phyloP scores from a whole-genome alignment of 225 moss, liverwort and hornwort species.

The Asterella californica region DNA sequence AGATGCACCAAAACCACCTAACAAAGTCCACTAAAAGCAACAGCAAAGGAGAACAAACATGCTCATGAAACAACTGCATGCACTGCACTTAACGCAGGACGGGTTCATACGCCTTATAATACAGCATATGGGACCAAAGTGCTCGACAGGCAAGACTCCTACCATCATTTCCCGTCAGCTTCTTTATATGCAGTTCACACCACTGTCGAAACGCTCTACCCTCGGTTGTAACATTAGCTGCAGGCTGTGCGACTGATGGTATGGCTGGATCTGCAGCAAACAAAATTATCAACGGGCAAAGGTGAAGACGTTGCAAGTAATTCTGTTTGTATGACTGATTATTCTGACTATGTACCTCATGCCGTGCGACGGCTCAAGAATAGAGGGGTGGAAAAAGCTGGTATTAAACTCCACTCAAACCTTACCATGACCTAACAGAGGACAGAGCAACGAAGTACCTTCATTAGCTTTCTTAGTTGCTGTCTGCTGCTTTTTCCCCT shows the following conservation, averaged over 20 bases:
- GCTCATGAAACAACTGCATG: neutral
- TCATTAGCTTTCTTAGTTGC: conserved; percentile 35
- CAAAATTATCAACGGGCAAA: neutral
- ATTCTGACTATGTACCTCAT: neutral
- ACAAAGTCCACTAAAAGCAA: neutral
- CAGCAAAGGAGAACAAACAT: neutral
- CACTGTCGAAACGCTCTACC: conserved; percentile 82
- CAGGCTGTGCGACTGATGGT: conserved; percentile 36
- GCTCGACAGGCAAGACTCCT: neutral
- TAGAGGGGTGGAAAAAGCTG: neutral
- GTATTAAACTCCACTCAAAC: neutral
- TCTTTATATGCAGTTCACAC: conserved; percentile 81
- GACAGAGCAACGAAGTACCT: conserved; percentile 16
- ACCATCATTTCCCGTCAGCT: conserved; percentile 67
- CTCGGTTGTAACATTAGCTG: conserved; percentile 45
- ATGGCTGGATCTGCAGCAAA: conserved; percentile 20
- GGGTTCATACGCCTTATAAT: too few relatives aligned
- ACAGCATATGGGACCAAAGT: too few relatives aligned
- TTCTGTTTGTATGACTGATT: too few relatives aligned
- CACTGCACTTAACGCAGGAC: neutral
- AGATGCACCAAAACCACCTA: neutral
- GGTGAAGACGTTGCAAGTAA: neutral
- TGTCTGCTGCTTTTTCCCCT: conserved; percentile 36
- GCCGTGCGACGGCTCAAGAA: too few relatives aligned
- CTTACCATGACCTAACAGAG: neutral